A percentile compares a stretch with the other conserved stretches of the same genome.
Conservation (phyloP, 1,284 basidiomycete genomes). For the Gomphus bonarii region DNA sequence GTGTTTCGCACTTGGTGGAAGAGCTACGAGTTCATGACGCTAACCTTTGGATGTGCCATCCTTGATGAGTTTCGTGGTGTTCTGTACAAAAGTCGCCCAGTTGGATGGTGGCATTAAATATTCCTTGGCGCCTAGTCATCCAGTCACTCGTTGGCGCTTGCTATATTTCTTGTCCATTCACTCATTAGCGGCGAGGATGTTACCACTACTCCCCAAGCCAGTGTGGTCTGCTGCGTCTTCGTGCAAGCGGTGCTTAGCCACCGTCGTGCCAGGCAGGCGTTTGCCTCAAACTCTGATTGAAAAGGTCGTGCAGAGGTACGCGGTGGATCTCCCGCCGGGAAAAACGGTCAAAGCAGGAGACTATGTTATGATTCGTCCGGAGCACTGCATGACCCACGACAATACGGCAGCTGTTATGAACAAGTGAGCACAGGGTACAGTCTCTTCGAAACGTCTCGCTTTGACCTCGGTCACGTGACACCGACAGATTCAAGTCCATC, state of each 20-base stretch:
- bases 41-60: slow-evolving; percentile 9
- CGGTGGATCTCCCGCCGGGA: slow-evolving; percentile 72
- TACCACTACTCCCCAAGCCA: not conserved
- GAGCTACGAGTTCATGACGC: not conserved
- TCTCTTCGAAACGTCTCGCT: not conserved
- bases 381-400: slow-evolving; percentile 97
- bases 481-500: slow-evolving; percentile 82
- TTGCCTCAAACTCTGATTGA: slow-evolving; percentile 89
- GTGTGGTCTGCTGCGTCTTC: not conserved
- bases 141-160: not conserved
- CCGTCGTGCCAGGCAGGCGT: slow-evolving; percentile 19
- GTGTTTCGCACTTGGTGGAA: not conserved
- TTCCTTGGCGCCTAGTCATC: not conserved
- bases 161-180: not conserved
- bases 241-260: slow-evolving; percentile 22
- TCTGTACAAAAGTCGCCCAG: slow-evolving; percentile 8
- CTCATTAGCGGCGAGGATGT: not conserved
- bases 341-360: slow-evolving; percentile 87
- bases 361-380: slow-evolving; percentile 98
- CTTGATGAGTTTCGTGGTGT: slow-evolving; percentile 1
- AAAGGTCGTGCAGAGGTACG: slow-evolving; percentile 96
- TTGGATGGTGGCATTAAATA: slow-evolving; percentile 6
- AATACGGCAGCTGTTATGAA: slow-evolving; percentile 97
- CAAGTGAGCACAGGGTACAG: slow-evolving; percentile 47
- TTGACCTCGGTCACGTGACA: slow-evolving; percentile 5